Evolutionary conservation across 176 grass and related monocot species (phyloP), one percentile per base, ranked within the genome.

Genomic region (Musa schizocarpa): DNA sequence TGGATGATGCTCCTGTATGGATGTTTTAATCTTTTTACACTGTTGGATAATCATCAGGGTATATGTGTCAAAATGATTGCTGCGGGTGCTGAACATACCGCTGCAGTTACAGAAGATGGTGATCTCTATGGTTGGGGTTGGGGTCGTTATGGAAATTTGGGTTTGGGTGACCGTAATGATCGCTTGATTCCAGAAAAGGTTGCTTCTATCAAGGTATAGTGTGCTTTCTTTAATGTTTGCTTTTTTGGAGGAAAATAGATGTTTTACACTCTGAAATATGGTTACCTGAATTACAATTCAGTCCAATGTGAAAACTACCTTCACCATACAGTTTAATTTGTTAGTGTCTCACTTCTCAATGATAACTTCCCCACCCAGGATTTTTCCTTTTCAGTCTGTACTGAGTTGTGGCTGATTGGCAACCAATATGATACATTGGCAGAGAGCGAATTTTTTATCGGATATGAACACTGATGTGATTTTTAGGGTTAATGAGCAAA

Each of bases 121-220:
- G 82, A 94, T n/a, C 85, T 94, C 20, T 99, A 94, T 54, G 95
- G 95, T 83, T 99, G 95, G 95, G 95, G 95, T 52, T 99, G 95
- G 95, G 95, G 95, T 68, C 86, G 88, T 80, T 99, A 99, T 68
- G 95, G 95, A 67, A 99, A 99, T 86, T 86, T 99, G 67, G 95
- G 95, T 64, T 82, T 99, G 77, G 95, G 95, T 72, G 95, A 99
- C 66, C 95, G 88, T 63, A 89, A 92, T 81, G 95, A 99, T 50
- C 95, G 90, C 50, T 65, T 89, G 9, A 63, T 93, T 62, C 95
- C 95, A 67, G 90, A 92, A 77, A 99, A 89, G 79, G 90, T 92
- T 78, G 86, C 86, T 75, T 85, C 84, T 65, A 80, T 88, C 68
- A 80, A 94, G 84, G 95, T 92, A 70, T 5, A 85, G 77, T 53